phyloP scores from a whole-genome alignment of 352 stramenopile genomes.

The Pythium rishiriense region DNA sequence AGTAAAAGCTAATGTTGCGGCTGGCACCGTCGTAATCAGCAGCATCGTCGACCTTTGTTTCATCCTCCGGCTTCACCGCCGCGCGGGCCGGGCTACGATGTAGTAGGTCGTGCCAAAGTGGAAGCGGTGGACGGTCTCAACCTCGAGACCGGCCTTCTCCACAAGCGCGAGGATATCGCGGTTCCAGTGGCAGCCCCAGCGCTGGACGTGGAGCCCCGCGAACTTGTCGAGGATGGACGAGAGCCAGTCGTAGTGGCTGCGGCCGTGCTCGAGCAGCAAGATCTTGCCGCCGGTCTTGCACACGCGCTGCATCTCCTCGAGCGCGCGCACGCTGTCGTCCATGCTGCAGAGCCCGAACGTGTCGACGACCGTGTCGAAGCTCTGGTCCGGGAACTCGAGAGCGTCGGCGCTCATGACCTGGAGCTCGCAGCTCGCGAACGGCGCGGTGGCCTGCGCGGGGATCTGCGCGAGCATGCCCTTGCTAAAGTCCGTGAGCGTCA shows the following conservation, averaged over 20 bases:
- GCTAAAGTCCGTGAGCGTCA: constrained; percentile 79
- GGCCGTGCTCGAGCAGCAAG: constrained; percentile 95
- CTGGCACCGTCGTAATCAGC: too few relatives aligned
- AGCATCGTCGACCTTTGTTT: neutral
- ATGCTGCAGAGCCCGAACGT: constrained; percentile 97
- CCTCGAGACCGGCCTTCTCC: constrained; percentile 72
- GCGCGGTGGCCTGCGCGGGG: constrained; percentile 23
- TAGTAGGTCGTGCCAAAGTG: constrained; percentile 97
- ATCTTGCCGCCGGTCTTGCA: constrained; percentile 88
- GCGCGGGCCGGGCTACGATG: constrained; percentile 64
- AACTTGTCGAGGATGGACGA: constrained; percentile 93
- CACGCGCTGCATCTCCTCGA: constrained; percentile 94
- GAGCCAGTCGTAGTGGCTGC: constrained; percentile 89
- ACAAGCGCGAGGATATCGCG: constrained; percentile 92
- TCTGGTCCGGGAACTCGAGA: constrained; percentile 64
- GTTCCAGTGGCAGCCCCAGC: constrained; percentile 97
- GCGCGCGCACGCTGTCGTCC: constrained; percentile 89
- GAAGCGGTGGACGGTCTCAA: constrained; percentile 88
- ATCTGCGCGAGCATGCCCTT: constrained; percentile 73
- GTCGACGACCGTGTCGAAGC: constrained; percentile 95
- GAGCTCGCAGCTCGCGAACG: constrained; percentile 35
- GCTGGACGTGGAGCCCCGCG: constrained; percentile 88
- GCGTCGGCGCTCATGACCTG: constrained; percentile 59
- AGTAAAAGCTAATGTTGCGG: too few relatives aligned
- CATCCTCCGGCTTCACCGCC: neutral